Evolutionary conservation across 2,329 filamentous ascomycete species (phyloP).

Genomic region (Chaetomium globosum): DNA sequence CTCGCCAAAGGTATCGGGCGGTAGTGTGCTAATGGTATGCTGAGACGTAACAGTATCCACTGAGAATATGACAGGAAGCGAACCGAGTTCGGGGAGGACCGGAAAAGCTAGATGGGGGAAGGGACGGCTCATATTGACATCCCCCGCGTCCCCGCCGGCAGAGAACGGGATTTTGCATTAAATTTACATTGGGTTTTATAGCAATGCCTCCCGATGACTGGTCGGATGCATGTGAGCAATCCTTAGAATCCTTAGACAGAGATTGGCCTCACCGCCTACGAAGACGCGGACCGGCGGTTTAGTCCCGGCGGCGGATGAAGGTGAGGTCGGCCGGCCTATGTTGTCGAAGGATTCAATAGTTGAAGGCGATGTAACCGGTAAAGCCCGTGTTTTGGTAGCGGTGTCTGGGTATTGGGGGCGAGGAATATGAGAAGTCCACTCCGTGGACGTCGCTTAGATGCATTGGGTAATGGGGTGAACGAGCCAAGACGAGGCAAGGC

Average conservation of each 20-base stretch:
- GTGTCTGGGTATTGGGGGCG: neutral
- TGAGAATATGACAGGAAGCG: neutral
- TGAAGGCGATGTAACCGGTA: neutral
- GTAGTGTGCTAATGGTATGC: neutral
- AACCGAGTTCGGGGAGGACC: neutral
- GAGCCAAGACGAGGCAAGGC: too few relatives aligned
- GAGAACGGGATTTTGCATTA: too few relatives aligned
- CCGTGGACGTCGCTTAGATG: neutral
- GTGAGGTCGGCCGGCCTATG: neutral
- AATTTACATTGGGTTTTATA: too few relatives aligned
- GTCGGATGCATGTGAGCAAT: too few relatives aligned
- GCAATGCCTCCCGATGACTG: too few relatives aligned
- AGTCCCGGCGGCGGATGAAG: neutral
- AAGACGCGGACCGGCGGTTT: too few relatives aligned
- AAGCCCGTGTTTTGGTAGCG: neutral
- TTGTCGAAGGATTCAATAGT: neutral
- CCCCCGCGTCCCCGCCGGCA: too few relatives aligned
- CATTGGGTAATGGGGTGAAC: too few relatives aligned
- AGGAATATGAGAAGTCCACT: neutral
- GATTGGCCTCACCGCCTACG: too few relatives aligned
- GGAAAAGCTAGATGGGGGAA: neutral
- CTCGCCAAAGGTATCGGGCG: neutral
- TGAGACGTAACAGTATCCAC: neutral
- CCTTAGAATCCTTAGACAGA: too few relatives aligned
- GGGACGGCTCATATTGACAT: neutral